Conservation (phyloP, 2,329 filamentous ascomycete genomes). For the Thermomyces lanuginosus region DNA sequence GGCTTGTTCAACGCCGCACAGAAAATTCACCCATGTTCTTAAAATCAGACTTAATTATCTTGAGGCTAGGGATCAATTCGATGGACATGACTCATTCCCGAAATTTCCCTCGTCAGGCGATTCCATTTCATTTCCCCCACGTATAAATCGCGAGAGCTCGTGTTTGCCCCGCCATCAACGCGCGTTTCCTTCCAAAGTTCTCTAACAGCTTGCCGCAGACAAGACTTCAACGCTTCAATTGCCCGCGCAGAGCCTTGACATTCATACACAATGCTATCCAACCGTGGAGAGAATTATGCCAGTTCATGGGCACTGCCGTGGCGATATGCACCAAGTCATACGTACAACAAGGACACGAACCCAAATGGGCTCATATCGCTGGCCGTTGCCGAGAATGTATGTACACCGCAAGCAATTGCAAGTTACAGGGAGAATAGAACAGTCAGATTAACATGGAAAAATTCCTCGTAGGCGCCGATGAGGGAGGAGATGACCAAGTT, state of each 20-base stretch:
- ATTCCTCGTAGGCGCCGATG: constrained; percentile 17
- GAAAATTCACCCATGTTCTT: no score
- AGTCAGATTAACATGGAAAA: neutral
- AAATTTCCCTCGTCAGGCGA: no score
- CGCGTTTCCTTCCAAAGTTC: no score
- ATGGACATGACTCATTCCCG: no score
- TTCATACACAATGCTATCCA: constrained; percentile 2
- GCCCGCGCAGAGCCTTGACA: neutral
- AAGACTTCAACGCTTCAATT: no score
- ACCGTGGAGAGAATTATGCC: constrained; percentile 2
- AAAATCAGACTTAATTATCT: no score
- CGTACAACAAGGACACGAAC: constrained; percentile 1
- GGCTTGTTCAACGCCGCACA: no score
- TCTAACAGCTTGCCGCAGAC: no score
- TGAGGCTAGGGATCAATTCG: no score
- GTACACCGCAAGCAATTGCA: neutral
- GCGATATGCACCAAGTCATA: constrained; percentile 2
- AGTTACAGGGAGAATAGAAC: neutral
- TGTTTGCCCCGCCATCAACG: no score
- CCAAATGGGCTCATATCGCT: constrained; percentile 3
- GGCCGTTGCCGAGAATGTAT: constrained; percentile 3
- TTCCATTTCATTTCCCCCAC: no score
- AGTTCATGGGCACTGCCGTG: constrained; percentile 2
- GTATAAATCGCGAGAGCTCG: no score
- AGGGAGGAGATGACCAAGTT: constrained; percentile 23